Evolutionary conservation across 192 early-diverging fungal species (phyloP).

Genomic region (Gryganskiella cystojenkinii): DNA sequence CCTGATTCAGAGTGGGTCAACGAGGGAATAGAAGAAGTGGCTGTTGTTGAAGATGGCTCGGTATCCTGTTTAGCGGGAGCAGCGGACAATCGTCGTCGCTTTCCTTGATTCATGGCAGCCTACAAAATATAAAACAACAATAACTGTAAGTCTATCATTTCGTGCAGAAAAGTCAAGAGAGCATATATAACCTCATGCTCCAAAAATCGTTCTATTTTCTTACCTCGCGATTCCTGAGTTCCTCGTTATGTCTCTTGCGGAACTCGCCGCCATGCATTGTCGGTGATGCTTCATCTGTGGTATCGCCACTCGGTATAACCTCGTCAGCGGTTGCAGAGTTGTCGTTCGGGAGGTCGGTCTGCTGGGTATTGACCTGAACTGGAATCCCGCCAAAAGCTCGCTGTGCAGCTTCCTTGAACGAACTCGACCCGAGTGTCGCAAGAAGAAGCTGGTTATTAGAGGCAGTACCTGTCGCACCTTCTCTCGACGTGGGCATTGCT

Average conservation of each 20-base stretch:
- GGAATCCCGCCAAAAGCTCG: neutral
- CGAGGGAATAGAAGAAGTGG: neutral
- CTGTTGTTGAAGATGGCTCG: neutral
- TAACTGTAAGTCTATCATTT: neutral
- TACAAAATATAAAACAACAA: neutral
- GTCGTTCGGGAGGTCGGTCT: neutral
- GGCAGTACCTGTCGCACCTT: slow-evolving; percentile 15
- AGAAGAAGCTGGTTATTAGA: neutral
- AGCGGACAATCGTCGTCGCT: slow-evolving; percentile 20
- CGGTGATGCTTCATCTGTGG: slow-evolving; percentile 25
- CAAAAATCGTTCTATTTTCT: neutral
- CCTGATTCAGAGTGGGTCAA: slow-evolving; percentile 6
- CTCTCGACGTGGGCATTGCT: no score
- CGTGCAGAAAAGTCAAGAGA: neutral
- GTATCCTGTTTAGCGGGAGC: neutral
- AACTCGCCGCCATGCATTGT: slow-evolving; percentile 8
- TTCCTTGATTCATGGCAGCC: slow-evolving; percentile 5
- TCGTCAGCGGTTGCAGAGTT: neutral
- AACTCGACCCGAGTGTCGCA: slow-evolving; percentile 7
- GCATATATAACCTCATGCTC: neutral
- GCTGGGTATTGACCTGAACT: neutral
- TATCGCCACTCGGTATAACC: slow-evolving; percentile 15
- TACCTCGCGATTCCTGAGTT: slow-evolving; percentile 18
- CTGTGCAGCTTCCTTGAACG: slow-evolving; percentile 29
- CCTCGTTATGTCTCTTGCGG: slow-evolving; percentile 31